A percentile compares a stretch with the other conserved stretches of the same genome.
Conservation (phyloP, 2,329 filamentous ascomycete species). For the Scedosporium minutisporum region DNA sequence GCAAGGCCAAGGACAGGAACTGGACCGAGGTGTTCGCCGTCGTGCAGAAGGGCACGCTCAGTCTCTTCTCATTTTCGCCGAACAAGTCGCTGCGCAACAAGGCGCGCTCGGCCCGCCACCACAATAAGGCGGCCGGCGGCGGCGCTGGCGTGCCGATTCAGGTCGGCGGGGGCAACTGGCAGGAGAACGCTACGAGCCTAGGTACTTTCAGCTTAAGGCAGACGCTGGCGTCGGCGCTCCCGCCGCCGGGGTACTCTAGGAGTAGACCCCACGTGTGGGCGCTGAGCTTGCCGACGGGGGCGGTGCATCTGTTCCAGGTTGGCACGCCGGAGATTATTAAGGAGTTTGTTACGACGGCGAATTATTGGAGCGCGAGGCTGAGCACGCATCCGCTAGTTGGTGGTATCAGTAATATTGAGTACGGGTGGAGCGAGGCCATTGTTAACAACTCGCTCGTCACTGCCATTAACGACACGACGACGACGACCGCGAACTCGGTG, state of each 20-base stretch:
- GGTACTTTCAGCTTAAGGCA: conserved; percentile 83
- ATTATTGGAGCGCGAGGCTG: conserved; percentile 93
- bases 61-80: conserved; percentile 85
- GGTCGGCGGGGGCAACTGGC: conserved; percentile 96
- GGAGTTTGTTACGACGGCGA: conserved; percentile 88
- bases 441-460: conserved; percentile 50
- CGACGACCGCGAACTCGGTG: conserved; percentile 13
- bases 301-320: conserved; percentile 96
- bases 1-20: conserved; percentile 85
- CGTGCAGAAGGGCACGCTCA: conserved; percentile 88
- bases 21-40: conserved; percentile 96
- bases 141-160: conserved; percentile 37
- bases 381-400: conserved; percentile 90
- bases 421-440: conserved; percentile 85
- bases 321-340: conserved; percentile 89
- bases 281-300: conserved; percentile 79
- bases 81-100: conserved; percentile 60
- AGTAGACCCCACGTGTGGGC: conserved; percentile 89
- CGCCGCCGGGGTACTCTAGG: conserved; percentile 87
- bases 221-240: conserved; percentile 82
- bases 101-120: conserved; percentile 36
- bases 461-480: conserved; percentile 33
- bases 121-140: conserved; percentile 18
- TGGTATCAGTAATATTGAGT: conserved; percentile 93
- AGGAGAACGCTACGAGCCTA: conserved; percentile 85